Conservation (phyloP, 164 flowering plant genomes). For the Sedum album region DNA sequence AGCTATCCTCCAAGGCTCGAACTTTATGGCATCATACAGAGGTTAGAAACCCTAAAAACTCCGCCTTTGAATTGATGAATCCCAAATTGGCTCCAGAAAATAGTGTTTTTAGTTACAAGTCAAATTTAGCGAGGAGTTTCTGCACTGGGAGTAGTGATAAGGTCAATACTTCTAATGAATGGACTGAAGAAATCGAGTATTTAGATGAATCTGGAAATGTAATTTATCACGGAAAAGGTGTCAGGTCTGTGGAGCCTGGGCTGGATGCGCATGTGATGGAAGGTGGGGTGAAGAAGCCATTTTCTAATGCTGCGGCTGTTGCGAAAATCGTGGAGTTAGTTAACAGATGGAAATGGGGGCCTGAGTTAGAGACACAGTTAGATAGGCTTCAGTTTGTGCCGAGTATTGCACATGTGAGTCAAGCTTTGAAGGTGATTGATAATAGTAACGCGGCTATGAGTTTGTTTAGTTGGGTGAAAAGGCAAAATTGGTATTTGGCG, state of each 20-base stretch:
- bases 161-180: conserved; percentile 26
- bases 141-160: conserved; percentile 24
- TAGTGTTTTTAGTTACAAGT: not conserved
- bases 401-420: conserved; percentile 57
- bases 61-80: not conserved
- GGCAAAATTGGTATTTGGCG: conserved; percentile 75
- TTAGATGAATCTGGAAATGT: conserved; percentile 76
- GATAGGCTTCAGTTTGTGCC: conserved; percentile 82
- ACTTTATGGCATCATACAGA: not conserved
- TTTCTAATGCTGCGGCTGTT: conserved; percentile 58
- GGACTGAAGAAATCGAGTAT: conserved; percentile 83
- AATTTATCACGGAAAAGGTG: conserved; percentile 67
- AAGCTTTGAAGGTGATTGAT: conserved; percentile 60
- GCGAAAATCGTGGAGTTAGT: conserved; percentile 79
- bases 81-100: not conserved
- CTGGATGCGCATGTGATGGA: conserved; percentile 85
- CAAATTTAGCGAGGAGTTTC: conserved; percentile 20
- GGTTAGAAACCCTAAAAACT: not conserved
- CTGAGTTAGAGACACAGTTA: conserved; percentile 86
- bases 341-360: conserved; percentile 97
- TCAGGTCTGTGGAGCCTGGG: conserved; percentile 82
- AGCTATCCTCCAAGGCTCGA: not conserved
- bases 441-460: conserved; percentile 56
- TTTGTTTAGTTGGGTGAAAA: conserved; percentile 82
- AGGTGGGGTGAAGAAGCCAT: conserved; percentile 72